Evolutionary conservation across 2,329 filamentous ascomycete genomes (phyloP).

Genomic region (Amauroascus niger): DNA sequence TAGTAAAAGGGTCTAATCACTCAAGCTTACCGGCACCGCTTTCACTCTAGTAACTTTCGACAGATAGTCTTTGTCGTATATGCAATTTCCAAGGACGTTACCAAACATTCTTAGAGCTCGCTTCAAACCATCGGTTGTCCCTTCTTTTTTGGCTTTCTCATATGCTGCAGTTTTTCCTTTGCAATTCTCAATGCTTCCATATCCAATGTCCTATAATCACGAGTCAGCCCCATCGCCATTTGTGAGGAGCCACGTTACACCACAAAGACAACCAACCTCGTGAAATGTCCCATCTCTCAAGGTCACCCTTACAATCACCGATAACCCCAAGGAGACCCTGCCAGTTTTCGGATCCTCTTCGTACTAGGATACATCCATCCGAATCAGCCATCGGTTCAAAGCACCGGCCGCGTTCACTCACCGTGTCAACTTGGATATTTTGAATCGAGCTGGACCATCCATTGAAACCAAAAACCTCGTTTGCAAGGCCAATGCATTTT

Average conservation of each 20-base stretch:
- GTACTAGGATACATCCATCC: constrained; percentile 38
- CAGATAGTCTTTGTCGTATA: constrained; percentile 94
- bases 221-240: neutral
- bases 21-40: constrained; percentile 48
- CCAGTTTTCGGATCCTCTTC: constrained; percentile 71
- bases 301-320: constrained; percentile 82
- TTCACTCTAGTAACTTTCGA: constrained; percentile 85
- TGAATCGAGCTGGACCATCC: constrained; percentile 96
- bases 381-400: neutral
- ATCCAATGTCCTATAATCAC: constrained; percentile 64
- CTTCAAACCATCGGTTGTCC: constrained; percentile 88
- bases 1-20: neutral
- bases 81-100: constrained; percentile 94
- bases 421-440: constrained; percentile 89
- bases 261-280: constrained; percentile 45
- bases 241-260: constrained; percentile 1
- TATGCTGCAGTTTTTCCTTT: constrained; percentile 93
- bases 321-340: constrained; percentile 75
- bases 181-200: constrained; percentile 92
- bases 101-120: constrained; percentile 83
- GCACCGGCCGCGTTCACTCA: constrained; percentile 28
- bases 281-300: constrained; percentile 91
- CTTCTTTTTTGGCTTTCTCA: constrained; percentile 98
- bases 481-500: constrained; percentile 90
- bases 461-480: constrained; percentile 94